These are phyloP conservation scores for Carex sylvatica DNA, from an alignment of 202 grass and related monocot genomes.

Conservation along the genomic window DNA sequence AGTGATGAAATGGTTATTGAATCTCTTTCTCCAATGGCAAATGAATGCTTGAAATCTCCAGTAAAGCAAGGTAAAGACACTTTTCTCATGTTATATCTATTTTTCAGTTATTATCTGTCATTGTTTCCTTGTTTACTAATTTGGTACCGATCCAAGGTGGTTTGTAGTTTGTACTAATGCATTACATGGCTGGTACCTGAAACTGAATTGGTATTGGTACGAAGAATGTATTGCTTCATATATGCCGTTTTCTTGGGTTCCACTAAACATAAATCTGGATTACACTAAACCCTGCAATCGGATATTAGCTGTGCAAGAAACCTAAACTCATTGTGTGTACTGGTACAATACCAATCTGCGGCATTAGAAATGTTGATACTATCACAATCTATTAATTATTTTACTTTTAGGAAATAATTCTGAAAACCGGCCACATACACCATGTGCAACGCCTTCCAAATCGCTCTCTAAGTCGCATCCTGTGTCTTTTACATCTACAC, in stretches of 20 bases:
- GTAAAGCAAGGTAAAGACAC: slow-evolving; percentile 11
- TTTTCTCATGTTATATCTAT: background rate
- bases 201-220: background rate
- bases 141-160: background rate
- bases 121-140: background rate
- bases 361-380: background rate
- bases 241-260: background rate
- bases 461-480: background rate
- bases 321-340: no score
- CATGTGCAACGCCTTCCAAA: slow-evolving; percentile 5
- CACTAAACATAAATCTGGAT: background rate
- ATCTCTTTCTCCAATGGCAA: background rate
- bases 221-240: background rate
- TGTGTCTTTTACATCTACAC: slow-evolving; percentile 14
- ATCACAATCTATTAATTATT: background rate
- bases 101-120: background rate
- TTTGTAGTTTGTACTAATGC: background rate
- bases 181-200: background rate
- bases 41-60: slow-evolving; percentile 1
- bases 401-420: background rate
- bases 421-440: slow-evolving; percentile 1
- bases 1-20: background rate
- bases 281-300: background rate
- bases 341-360: background rate
- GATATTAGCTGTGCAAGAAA: background rate